phyloP scores from a whole-genome alignment of 2,329 filamentous ascomycete species.

The Exophiala oligosperma region DNA sequence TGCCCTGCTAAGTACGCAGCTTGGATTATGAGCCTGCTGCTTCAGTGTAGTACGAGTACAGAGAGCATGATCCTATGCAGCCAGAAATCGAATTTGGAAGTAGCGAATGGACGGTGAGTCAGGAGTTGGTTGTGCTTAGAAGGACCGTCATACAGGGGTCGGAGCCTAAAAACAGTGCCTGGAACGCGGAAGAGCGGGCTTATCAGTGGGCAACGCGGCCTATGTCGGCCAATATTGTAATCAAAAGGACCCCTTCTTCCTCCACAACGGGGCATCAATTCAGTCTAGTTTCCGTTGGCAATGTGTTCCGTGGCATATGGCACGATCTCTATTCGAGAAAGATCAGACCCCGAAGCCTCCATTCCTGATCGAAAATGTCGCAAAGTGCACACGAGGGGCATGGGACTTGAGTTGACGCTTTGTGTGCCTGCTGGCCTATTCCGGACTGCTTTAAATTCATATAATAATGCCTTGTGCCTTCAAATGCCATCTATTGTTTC shows the following conservation, averaged over 20 bases:
- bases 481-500: not conserved
- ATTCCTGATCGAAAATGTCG: slow-evolving; percentile 8
- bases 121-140: not conserved
- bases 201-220: too few species aligned
- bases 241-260: not conserved
- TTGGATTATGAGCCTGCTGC: not conserved
- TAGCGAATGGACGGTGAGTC: not conserved
- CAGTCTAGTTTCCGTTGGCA: not conserved
- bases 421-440: not conserved
- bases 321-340: too few species aligned
- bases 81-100: not conserved
- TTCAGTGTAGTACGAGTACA: not conserved
- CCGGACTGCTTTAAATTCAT: not conserved
- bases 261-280: not conserved
- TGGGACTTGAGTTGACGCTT: not conserved
- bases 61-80: not conserved
- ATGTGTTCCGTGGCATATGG: too few species aligned
- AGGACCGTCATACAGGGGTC: not conserved
- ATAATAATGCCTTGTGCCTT: not conserved
- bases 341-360: not conserved
- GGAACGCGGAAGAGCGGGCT: too few species aligned
- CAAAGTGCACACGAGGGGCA: not conserved
- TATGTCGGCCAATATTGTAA: not conserved
- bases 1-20: too few species aligned
- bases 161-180: not conserved